Evolutionary conservation across 225 moss, liverwort and hornwort species (phyloP), one percentile per base, ranked within the genome.

Genomic region (Sphagnum tenellum): DNA sequence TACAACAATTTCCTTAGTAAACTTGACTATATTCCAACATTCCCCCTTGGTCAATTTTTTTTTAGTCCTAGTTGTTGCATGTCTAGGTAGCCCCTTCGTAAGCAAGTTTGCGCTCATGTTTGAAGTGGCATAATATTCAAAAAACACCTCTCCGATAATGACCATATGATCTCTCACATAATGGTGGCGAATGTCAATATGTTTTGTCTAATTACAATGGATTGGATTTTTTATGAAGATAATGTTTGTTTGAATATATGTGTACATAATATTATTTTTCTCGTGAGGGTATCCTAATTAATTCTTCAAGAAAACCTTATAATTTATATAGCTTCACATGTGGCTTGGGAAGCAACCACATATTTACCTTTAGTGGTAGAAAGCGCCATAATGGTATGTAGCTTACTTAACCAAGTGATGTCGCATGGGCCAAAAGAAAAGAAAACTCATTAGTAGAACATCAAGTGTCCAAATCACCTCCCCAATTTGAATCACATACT

Each of bases 111-210:
- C 14, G 4, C 13, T 44, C 59, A 60, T 14, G 8, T 60, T 44
- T 60, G 13, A 1, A 44, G 59, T 14, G 7, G 59, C 4, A 44
- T 4, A 60, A 60, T 60, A 4, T 44, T 60, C n/a, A 29, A 60
- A 60, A 3, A 14, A 14, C 8, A 60, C 59, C 8, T 60, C 14
- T 45, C 14, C 4, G 2, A 7, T 4, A 60, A 4, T 8, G 14
- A 60, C 44, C 59, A 60, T 60, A 29, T 29, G 29, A 13, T 60
- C 59, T 4, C 44, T 13, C 59, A 60, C 44, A 60, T 60, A 44
- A 45, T 60, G 59, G n/a, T 45, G 59, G 0, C 46, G 59, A 44
- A 60, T 60, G 59, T 60, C 59, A 14, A 60, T 60, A 8, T 60
- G 5, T 45, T 60, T 5, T 4, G 59, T 44, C 3, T 4, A 2